Base-by-base conservation (phyloP, 352 stramenopile genomes). In the Paralagenidium karlingii region DNA sequence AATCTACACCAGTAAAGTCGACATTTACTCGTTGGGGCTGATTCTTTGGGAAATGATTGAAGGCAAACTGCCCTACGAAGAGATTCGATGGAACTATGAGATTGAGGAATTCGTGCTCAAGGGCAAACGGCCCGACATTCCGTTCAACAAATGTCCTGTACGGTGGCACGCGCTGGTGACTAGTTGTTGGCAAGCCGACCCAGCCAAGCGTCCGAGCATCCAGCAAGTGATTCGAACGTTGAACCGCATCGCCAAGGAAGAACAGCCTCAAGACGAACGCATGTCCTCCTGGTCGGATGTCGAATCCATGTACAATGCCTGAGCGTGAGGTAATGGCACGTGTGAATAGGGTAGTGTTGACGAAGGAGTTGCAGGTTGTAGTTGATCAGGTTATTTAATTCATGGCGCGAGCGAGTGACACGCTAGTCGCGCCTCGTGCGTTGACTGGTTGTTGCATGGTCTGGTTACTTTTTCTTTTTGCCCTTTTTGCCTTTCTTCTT, bases 31-130 rank as follows among this genome's bases (percentile, higher is more conserved):
- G 33, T 58, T 94, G 8, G 82, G 73, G 30, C 53, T 92, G 2
- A 91, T 90, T 30, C 43, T 94, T 4, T 94, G 80, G 78, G 77
- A 94, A 48, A 59, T 94, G 15, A 88, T 88, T 29, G 74, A 86
- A 52, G 74, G 74, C 25, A 77, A 82, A 22, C 52, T 90, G 24
- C 77, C 77, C 8, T 91, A 86, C 30, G 77, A 88, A 22, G 64
- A 74, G 13, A 84, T 69, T 34, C 71, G 69, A 20, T 91, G 75
- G 78, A 88, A 91, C 43, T 65, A 86, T 47, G 69, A 91, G 58
- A 82, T 91, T 18, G 78, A 91, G 33, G 66, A 84, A 33, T 79
- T 80, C 37, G 74, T 91, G 21, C 52, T 91, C 12, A 63, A 74
- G 11, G 69, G 69, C 8, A 60, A 78, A 40, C 69, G 78, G 2